Percentiles rank a stretch among this genome's conserved stretches.
phyloP scores from a whole-genome alignment of 108 stramenopile species.

The Skeletonema potamos region DNA sequence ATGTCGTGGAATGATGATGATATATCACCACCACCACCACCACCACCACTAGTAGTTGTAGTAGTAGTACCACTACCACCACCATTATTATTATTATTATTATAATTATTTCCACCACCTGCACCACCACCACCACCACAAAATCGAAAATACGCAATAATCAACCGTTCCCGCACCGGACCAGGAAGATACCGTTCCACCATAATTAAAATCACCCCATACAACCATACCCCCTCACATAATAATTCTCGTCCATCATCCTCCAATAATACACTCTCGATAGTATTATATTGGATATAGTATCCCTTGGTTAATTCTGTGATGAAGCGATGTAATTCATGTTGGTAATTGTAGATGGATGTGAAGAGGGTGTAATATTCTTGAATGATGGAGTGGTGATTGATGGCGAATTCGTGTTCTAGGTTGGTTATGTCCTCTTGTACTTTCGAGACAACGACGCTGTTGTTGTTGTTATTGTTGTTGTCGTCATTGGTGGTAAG shows the following conservation, averaged over 20 bases:
- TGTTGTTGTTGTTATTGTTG: background rate
- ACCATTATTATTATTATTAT: too few relatives aligned
- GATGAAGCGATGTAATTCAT: constrained; percentile 43
- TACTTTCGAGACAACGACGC: too few relatives aligned
- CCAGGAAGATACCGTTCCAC: constrained; percentile 54
- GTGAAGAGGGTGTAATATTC: constrained; percentile 54
- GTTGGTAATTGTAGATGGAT: constrained; percentile 46
- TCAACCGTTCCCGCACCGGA: constrained; percentile 55
- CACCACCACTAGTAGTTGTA: too few relatives aligned
- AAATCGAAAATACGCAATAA: constrained; percentile 53
- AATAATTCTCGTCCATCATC: constrained; percentile 56
- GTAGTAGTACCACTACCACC: too few relatives aligned
- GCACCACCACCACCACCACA: constrained; percentile 25
- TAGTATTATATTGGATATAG: constrained; percentile 64
- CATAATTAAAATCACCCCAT: constrained; percentile 60
- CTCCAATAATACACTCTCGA: constrained; percentile 58
- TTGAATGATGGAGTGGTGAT: constrained; percentile 31
- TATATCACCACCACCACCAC: constrained; percentile 32
- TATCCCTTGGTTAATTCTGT: constrained; percentile 49
- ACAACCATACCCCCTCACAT: constrained; percentile 62
- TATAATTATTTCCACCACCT: too few relatives aligned
- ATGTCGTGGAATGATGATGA: too few relatives aligned
- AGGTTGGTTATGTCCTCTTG: constrained; percentile 26
- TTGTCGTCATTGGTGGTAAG: background rate
- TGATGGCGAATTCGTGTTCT: constrained; percentile 58